Percentiles rank a stretch among this genome's conserved stretches.
Conservation (phyloP, 1,139 yeast species). For the Suhomyces bolitotheri region DNA sequence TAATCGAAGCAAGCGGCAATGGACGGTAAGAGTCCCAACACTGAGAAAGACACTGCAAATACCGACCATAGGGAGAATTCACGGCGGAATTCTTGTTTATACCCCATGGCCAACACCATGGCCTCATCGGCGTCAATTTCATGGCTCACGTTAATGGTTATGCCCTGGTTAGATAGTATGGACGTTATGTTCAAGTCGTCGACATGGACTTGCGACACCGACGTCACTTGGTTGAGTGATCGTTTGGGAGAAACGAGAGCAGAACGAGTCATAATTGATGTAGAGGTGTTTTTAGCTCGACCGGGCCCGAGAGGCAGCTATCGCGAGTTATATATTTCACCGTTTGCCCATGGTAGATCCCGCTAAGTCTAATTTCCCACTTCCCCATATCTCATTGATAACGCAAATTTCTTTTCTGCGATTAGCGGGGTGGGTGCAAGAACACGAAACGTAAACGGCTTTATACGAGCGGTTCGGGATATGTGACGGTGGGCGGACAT, state of each 20-base stretch:
- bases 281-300: too few species aligned
- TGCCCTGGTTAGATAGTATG: constrained; percentile 41
- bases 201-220: constrained; percentile 37
- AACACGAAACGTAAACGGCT: not conserved
- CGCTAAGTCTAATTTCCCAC: not conserved
- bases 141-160: constrained; percentile 48
- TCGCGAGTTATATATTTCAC: not conserved
- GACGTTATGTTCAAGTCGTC: constrained; percentile 42
- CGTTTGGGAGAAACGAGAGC: constrained; percentile 6
- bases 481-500: too few species aligned
- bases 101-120: constrained; percentile 63
- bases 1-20: constrained; percentile 60
- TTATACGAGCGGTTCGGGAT: too few species aligned
- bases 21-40: constrained; percentile 70
- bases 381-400: constrained; percentile 5
- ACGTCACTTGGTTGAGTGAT: constrained; percentile 6
- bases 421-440: constrained; percentile 5
- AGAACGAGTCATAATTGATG: constrained; percentile 2
- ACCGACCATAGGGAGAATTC: constrained; percentile 64
- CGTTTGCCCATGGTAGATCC: too few species aligned
- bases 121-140: constrained; percentile 54
- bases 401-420: constrained; percentile 2
- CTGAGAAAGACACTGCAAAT: constrained; percentile 70
- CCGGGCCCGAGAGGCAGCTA: not conserved
- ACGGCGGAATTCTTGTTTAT: constrained; percentile 71